phyloP scores from a whole-genome alignment of 805 yeast species.

The Schwanniomyces yamadae region DNA sequence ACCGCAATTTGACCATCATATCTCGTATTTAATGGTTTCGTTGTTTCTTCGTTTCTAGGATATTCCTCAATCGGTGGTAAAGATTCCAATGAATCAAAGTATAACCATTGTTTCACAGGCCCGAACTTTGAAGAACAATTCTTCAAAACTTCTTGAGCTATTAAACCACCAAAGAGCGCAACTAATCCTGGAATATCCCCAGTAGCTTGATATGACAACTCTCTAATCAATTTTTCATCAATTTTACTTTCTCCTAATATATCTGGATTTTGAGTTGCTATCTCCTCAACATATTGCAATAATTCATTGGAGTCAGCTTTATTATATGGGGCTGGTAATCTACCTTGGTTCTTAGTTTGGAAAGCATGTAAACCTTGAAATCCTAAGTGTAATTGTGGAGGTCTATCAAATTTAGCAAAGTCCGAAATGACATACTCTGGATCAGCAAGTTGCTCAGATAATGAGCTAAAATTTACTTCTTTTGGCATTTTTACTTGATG shows the following conservation, averaged over 20 bases:
- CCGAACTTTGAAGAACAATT: conserved; percentile 93
- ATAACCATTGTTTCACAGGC: conserved; percentile 90
- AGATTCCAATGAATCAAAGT: conserved; percentile 92
- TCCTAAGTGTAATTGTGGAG: conserved; percentile 86
- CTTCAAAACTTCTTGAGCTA: conserved; percentile 95
- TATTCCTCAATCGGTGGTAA: conserved; percentile 61
- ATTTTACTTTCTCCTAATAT: conserved; percentile 55
- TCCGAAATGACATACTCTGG: conserved; percentile 86
- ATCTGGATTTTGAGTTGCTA: conserved; percentile 55
- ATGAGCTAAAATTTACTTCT: conserved; percentile 58
- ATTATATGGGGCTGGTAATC: conserved; percentile 74
- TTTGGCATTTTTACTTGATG: conserved; percentile 88
- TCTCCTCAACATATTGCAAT: conserved; percentile 54
- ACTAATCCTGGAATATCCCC: conserved; percentile 91
- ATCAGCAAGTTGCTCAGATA: conserved; percentile 59
- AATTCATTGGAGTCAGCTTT: conserved; percentile 72
- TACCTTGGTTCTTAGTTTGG: conserved; percentile 56
- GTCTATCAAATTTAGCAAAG: conserved; percentile 91
- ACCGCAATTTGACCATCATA: conserved; percentile 97
- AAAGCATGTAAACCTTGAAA: conserved; percentile 87
- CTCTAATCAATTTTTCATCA: conserved; percentile 64
- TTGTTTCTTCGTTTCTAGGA: conserved; percentile 67
- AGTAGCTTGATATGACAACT: conserved; percentile 77
- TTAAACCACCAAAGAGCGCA: conserved; percentile 90
- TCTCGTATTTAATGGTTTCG: conserved; percentile 74